Percentiles rank a stretch among this genome's conserved stretches.
These are phyloP conservation scores for Cytospora leucostoma DNA, from an alignment of 2,329 filamentous ascomycete genomes.

Conservation along the genomic window DNA sequence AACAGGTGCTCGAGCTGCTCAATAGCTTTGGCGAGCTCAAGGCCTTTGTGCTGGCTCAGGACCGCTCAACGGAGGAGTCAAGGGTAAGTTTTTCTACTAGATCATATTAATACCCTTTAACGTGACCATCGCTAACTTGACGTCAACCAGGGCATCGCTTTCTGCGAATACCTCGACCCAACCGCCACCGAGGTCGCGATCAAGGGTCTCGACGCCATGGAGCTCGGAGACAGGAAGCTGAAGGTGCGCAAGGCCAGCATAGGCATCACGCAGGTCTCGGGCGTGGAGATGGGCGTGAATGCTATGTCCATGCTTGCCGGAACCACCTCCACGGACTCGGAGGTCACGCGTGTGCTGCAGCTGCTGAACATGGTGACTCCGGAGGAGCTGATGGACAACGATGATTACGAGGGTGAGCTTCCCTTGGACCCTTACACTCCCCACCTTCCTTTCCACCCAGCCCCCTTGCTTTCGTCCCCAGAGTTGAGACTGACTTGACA, in stretches of 20 bases:
- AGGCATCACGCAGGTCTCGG: conserved; percentile 87
- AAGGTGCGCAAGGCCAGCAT: conserved; percentile 89
- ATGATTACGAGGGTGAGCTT: conserved; percentile 85
- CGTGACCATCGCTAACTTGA: conserved; percentile 35
- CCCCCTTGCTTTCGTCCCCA: too few species aligned
- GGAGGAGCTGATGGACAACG: conserved; percentile 89
- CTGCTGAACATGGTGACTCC: conserved; percentile 98
- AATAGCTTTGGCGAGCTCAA: conserved; percentile 91
- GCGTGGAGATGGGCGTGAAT: conserved; percentile 92
- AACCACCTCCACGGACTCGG: conserved; percentile 76
- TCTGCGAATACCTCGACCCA: conserved; percentile 89
- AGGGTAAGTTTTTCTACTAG: conserved; percentile 60
- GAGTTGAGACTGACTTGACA: background rate
- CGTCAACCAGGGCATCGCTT: conserved; percentile 76
- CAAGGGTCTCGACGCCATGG: conserved; percentile 89
- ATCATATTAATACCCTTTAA: background rate
- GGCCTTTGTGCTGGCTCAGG: conserved; percentile 87
- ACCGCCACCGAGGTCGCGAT: conserved; percentile 79
- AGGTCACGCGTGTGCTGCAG: conserved; percentile 83
- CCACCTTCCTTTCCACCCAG: background rate
- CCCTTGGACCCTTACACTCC: background rate
- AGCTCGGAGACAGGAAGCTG: conserved; percentile 82
- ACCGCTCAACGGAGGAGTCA: conserved; percentile 81
- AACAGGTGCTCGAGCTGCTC: conserved; percentile 87
- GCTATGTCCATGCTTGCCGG: conserved; percentile 98